phyloP scores from a whole-genome alignment of 192 early-diverging fungal species.

The Glomus cerebriforme region DNA sequence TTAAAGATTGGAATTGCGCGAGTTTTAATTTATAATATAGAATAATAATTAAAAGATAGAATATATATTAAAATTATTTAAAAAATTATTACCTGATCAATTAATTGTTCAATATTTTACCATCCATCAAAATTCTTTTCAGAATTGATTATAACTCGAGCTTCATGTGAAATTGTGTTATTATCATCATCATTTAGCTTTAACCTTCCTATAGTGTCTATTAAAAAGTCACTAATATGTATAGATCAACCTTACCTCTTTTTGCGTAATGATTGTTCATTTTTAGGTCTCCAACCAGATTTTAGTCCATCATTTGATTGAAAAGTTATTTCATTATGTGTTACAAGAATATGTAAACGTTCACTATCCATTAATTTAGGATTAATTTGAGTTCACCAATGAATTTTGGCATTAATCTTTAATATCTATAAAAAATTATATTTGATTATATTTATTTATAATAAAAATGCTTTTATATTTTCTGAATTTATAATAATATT shows the following conservation, averaged over 20 bases:
- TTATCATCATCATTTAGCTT: background rate
- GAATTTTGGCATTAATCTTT: background rate
- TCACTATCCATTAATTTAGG: background rate
- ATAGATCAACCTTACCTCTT: background rate
- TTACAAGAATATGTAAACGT: conserved; percentile 6
- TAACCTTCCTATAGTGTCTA: background rate
- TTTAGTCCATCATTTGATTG: conserved; percentile 11
- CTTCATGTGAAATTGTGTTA: background rate
- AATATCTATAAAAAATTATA: too few species aligned
- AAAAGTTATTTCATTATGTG: conserved; percentile 28
- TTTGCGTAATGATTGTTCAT: conserved; percentile 17
- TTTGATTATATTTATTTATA: too few species aligned
- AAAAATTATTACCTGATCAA: conserved; percentile 12
- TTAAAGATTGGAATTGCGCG: conserved; percentile 31
- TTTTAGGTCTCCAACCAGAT: background rate
- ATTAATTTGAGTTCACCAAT: conserved; percentile 1
- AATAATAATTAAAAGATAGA: too few species aligned
- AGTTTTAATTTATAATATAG: too few species aligned
- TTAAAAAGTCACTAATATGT: conserved; percentile 12
- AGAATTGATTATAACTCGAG: background rate
- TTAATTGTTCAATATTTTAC: conserved; percentile 14
- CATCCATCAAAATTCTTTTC: conserved; percentile 7
- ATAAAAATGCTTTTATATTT: too few species aligned
- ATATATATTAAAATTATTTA: too few species aligned
- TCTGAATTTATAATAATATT: too few species aligned